Percentiles rank a stretch among this genome's conserved stretches.
Conservation (phyloP, 768 basidiomycete species). For the Pholiota conissans region DNA sequence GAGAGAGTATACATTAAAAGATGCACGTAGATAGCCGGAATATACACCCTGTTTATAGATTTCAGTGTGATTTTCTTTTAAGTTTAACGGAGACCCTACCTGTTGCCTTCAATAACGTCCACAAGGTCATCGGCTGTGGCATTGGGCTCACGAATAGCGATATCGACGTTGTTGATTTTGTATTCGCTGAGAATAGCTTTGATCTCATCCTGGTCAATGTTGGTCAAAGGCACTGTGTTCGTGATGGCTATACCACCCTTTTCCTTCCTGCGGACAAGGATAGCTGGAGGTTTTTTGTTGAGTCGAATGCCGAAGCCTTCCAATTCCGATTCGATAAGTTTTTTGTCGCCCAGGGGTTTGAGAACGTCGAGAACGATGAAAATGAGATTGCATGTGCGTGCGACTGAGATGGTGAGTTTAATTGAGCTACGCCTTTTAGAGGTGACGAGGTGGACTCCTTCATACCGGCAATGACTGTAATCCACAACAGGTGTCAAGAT, state of each 20-base stretch:
- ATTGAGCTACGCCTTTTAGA: slow-evolving; percentile 8
- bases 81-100: slow-evolving; percentile 40
- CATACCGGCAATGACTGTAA: slow-evolving; percentile 76
- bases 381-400: slow-evolving; percentile 96
- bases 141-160: slow-evolving; percentile 89
- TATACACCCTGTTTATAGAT: slow-evolving; percentile 71
- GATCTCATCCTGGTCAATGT: slow-evolving; percentile 95
- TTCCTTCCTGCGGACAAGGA: slow-evolving; percentile 83
- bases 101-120: slow-evolving; percentile 95
- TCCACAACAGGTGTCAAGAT: slow-evolving; percentile 2
- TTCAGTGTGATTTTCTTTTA: slow-evolving; percentile 3
- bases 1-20: background rate
- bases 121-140: slow-evolving; percentile 96
- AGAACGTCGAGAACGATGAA: slow-evolving; percentile 98
- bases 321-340: slow-evolving; percentile 85
- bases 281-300: slow-evolving; percentile 91
- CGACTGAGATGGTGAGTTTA: slow-evolving; percentile 53
- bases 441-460: slow-evolving; percentile 7
- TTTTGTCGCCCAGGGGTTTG: slow-evolving; percentile 96
- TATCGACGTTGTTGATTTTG: slow-evolving; percentile 82
- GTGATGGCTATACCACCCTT: slow-evolving; percentile 94
- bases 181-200: slow-evolving; percentile 95
- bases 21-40: slow-evolving; percentile 87
- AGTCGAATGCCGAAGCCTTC: slow-evolving; percentile 98
- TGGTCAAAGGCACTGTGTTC: slow-evolving; percentile 94